phyloP scores from a whole-genome alignment of 495 filamentous ascomycete genomes.

The Massariosphaeria phaeospora region DNA sequence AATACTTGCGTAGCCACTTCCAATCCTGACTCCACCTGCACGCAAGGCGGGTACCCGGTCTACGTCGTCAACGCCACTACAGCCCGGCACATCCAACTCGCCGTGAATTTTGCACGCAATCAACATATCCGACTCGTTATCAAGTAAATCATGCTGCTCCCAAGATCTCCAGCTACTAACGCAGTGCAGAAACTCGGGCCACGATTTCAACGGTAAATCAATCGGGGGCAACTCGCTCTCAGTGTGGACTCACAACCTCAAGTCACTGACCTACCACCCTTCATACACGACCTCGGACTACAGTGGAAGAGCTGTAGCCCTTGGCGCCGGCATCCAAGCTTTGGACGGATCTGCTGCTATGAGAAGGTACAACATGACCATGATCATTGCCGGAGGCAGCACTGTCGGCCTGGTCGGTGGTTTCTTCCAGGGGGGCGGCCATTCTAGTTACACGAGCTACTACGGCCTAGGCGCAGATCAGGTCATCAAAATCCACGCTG shows the following conservation, averaged over 20 bases:
- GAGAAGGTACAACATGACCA: slow-evolving; percentile 5
- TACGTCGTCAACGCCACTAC: slow-evolving; percentile 27
- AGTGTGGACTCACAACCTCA: slow-evolving; percentile 48
- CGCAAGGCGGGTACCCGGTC: slow-evolving; percentile 21
- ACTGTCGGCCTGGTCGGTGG: slow-evolving; percentile 24
- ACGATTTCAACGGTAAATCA: slow-evolving; percentile 52
- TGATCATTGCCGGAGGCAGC: slow-evolving; percentile 15
- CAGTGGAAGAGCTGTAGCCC: slow-evolving; percentile 13
- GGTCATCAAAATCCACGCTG: slow-evolving; percentile 11
- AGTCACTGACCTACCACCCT: slow-evolving; percentile 44
- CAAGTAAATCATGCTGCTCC: slow-evolving; percentile 7
- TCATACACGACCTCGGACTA: slow-evolving; percentile 25
- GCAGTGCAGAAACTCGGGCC: slow-evolving; percentile 44
- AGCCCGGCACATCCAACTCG: slow-evolving; percentile 20
- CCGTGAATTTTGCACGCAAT: slow-evolving; percentile 30
- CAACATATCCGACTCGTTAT: slow-evolving; percentile 23
- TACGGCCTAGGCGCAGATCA: slow-evolving; percentile 27
- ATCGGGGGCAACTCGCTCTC: slow-evolving; percentile 45
- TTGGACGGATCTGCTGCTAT: slow-evolving; percentile 1
- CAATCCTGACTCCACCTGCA: slow-evolving; percentile 15
- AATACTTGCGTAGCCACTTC: slow-evolving; percentile 17
- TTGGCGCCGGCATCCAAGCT: slow-evolving; percentile 13
- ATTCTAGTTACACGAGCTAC: slow-evolving; percentile 16
- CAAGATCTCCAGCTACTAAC: not conserved
- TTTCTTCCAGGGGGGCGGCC: slow-evolving; percentile 23